These are phyloP conservation scores for Aegilops bicornis DNA, from an alignment of 176 grass and related monocot genomes.

Conservation along the genomic window DNA sequence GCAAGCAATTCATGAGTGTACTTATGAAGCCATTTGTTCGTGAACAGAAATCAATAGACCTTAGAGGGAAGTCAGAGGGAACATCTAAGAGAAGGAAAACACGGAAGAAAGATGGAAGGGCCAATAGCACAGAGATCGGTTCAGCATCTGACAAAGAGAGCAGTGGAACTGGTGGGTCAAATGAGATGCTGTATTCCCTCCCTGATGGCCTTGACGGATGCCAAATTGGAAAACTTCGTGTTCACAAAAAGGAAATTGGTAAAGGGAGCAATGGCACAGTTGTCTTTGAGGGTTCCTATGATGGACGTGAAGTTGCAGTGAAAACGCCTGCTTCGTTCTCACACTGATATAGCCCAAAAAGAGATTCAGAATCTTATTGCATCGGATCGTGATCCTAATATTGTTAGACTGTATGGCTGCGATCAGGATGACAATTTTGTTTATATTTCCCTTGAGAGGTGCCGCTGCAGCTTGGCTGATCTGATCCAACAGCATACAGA, in stretches of 20 bases:
- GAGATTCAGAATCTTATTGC: slow-evolving; percentile 96
- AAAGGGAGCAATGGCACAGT: slow-evolving; percentile 97
- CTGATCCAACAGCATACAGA: slow-evolving; percentile 50
- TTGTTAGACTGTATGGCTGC: slow-evolving; percentile 85
- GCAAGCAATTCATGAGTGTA: slow-evolving; percentile 27
- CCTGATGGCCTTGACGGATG: slow-evolving; percentile 49
- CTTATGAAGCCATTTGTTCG: slow-evolving; percentile 38
- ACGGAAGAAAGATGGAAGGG: slow-evolving; percentile 48
- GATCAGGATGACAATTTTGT: slow-evolving; percentile 86
- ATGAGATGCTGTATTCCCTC: slow-evolving; percentile 6
- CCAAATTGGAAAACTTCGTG: slow-evolving; percentile 74
- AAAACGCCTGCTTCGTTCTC: slow-evolving; percentile 75
- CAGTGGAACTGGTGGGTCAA: slow-evolving; percentile 43
- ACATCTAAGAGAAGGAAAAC: slow-evolving; percentile 71
- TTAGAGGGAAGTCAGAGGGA: slow-evolving; percentile 42
- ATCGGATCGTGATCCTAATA: slow-evolving; percentile 91
- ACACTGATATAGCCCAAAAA: slow-evolving; percentile 86
- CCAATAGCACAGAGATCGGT: slow-evolving; percentile 26
- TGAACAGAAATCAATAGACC: slow-evolving; percentile 41
- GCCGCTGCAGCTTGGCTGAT: slow-evolving; percentile 78
- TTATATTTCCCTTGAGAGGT: slow-evolving; percentile 94
- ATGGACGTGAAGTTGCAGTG: slow-evolving; percentile 79
- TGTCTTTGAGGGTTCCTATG: slow-evolving; percentile 86
- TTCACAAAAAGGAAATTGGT: slow-evolving; percentile 86
- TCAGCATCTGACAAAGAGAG: slow-evolving; percentile 39